Conservation (phyloP, 163 green algal genomes). For the Prototheca wickerhamii region DNA sequence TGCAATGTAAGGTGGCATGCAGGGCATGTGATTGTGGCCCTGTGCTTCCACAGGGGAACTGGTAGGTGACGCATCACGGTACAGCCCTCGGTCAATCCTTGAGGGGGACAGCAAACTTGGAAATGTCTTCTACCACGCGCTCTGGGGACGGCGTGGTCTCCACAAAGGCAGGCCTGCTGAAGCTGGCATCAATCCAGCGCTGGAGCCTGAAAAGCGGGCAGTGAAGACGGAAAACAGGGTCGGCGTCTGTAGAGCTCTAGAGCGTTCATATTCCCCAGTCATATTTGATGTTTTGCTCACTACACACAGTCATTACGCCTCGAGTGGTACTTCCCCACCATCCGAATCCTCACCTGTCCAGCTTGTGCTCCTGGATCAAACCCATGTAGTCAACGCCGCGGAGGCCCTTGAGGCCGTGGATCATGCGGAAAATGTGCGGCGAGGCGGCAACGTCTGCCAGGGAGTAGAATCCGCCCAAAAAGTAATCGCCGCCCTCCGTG, state of each 20-base stretch:
- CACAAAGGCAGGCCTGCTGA: slow-evolving; percentile 11
- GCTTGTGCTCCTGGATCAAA: slow-evolving; percentile 5
- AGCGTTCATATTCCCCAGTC: background rate
- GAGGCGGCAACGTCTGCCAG: slow-evolving; percentile 7
- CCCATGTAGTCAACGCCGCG: slow-evolving; percentile 8
- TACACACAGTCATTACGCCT: background rate
- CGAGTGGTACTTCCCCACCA: background rate
- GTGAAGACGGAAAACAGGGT: background rate
- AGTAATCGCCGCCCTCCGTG: slow-evolving; percentile 14
- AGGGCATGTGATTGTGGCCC: background rate
- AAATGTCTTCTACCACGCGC: background rate
- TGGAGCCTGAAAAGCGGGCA: slow-evolving; percentile 8
- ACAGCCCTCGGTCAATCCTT: background rate
- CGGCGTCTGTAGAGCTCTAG: too few species aligned
- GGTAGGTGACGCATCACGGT: background rate
- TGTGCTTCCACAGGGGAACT: background rate
- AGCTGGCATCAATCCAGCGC: slow-evolving; percentile 11
- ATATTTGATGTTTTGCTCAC: background rate
- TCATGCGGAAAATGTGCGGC: background rate
- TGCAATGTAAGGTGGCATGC: too few species aligned
- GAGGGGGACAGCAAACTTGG: background rate
- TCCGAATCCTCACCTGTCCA: slow-evolving; percentile 11
- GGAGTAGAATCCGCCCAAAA: slow-evolving; percentile 10
- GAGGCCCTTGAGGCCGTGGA: background rate
- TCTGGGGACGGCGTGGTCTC: slow-evolving; percentile 12